These are phyloP conservation scores for Gossypium laxum DNA, from an alignment of 441 rosid genomes.

Conservation along the genomic window DNA sequence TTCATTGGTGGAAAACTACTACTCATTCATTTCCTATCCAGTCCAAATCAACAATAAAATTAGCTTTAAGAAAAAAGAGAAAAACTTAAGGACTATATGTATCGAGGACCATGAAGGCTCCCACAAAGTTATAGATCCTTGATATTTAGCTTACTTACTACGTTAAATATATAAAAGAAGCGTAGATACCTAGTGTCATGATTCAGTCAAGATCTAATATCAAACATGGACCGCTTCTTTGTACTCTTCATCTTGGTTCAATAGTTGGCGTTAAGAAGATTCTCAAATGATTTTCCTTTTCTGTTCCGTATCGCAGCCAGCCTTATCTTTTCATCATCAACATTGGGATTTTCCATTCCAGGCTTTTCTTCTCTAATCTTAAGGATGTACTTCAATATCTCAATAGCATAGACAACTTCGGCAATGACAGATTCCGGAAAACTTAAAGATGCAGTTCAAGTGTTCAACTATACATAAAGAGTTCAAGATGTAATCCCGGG, in stretches of 20 bases:
- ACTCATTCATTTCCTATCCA: not conserved
- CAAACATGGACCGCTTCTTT: conserved; percentile 22
- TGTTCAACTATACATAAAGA: not conserved
- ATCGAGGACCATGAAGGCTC: no score
- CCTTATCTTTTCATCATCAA: conserved; percentile 29
- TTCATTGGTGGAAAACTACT: not conserved
- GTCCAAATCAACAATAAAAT: not conserved
- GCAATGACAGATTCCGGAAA: conserved; percentile 14
- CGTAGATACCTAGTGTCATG: not conserved
- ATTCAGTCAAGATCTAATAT: conserved; percentile 3
- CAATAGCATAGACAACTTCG: conserved; percentile 28
- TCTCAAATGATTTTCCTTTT: conserved; percentile 26
- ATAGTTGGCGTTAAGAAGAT: conserved; percentile 26
- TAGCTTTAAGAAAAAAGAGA: not conserved
- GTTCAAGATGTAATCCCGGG: not conserved
- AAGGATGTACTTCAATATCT: conserved; percentile 31
- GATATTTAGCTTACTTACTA: not conserved
- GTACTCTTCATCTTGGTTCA: conserved; percentile 13
- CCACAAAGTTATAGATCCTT: not conserved
- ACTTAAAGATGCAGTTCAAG: not conserved
- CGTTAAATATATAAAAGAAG: not conserved
- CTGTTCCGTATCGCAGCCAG: conserved; percentile 24
- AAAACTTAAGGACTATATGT: not conserved
- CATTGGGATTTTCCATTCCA: conserved; percentile 32
- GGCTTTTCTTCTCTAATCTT: conserved; percentile 32